A percentile compares a stretch with the other conserved stretches of the same genome.
Evolutionary conservation across 192 early-diverging fungal species (phyloP).

Genomic region (Coemansia sp.): DNA sequence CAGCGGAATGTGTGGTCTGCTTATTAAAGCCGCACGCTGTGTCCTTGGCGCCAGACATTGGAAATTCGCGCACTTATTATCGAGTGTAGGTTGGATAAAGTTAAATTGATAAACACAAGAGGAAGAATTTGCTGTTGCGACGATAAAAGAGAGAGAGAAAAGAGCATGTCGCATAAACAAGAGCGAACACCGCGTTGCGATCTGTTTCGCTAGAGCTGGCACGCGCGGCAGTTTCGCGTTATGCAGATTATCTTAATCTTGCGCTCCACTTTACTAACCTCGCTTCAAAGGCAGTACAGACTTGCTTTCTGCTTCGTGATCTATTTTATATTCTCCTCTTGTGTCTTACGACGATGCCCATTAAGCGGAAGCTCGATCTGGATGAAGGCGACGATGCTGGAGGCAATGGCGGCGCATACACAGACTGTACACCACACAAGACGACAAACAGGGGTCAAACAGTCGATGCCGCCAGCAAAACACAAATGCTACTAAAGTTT

Average conservation of each 20-base stretch:
- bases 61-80: neutral
- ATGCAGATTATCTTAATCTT: neutral
- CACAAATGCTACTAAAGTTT: conserved; percentile 49
- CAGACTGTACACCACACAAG: conserved; percentile 10
- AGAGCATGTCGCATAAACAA: neutral
- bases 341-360: conserved; percentile 18
- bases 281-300: neutral
- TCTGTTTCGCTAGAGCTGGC: neutral
- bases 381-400: conserved; percentile 17
- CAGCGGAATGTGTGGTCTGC: neutral
- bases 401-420: conserved; percentile 5
- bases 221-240: conserved; percentile 1
- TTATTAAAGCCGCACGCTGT: conserved; percentile 8
- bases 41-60: conserved; percentile 4
- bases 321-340: neutral
- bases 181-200: neutral
- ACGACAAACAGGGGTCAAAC: conserved; percentile 28
- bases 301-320: neutral
- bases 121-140: neutral
- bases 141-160: neutral
- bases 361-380: conserved; percentile 27
- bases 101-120: neutral
- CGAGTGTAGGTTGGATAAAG: neutral
- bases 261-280: neutral
- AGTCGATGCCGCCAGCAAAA: conserved; percentile 18